Base-by-base conservation (phyloP, 2,329 filamentous ascomycete species). In the Dactylellina parvicollis region DNA sequence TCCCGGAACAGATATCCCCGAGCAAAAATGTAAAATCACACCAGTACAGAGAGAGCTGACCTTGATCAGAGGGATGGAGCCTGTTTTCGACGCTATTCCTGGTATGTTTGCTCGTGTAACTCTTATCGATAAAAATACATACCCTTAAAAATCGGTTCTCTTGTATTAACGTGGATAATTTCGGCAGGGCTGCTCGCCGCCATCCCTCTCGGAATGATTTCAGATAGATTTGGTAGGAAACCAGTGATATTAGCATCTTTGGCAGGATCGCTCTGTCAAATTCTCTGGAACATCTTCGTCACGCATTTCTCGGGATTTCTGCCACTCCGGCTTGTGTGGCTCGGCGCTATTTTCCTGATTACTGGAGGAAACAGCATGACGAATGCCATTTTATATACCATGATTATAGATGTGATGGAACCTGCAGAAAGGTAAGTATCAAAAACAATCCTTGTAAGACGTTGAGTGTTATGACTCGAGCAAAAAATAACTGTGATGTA, bases 351-450 rank as follows among this genome's bases (percentile, higher is more conserved):
- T 12, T 62, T 36, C 22, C 10, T 52, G n/a, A 30, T 62, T 22
- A 26, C 30, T 40, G 57, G 57, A 9, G 44, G 57, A 42, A 36
- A 2, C n/a, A 49, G 32, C 16, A 32, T 62, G 20, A 62, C 34
- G 9, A 62, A 62, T 52, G 44, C 57, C 4, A 52, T 62, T 8
- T n/a, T 62, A n/a, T 62, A 62, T 42, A 62, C 57, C 1, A 62
- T 62, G 57, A 9, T 62, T 42, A 62, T 52, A 5, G 57, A 62
- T 36, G 32, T 62, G 5, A 62, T 46, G 5, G 20, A 36, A 20
- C 44, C 57, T 14, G 18, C 12, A 4, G 46, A 62, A 34, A 36
- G 44, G 57, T 62, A 52, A 12, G 46, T 8, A 26, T 32, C 9
- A 16, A n/a, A 32, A 52, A n/a, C n/a, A n/a, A n/a, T n/a, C n/a